phyloP scores from a whole-genome alignment of 352 stramenopile genomes.

The Globisporangium nodosum region DNA sequence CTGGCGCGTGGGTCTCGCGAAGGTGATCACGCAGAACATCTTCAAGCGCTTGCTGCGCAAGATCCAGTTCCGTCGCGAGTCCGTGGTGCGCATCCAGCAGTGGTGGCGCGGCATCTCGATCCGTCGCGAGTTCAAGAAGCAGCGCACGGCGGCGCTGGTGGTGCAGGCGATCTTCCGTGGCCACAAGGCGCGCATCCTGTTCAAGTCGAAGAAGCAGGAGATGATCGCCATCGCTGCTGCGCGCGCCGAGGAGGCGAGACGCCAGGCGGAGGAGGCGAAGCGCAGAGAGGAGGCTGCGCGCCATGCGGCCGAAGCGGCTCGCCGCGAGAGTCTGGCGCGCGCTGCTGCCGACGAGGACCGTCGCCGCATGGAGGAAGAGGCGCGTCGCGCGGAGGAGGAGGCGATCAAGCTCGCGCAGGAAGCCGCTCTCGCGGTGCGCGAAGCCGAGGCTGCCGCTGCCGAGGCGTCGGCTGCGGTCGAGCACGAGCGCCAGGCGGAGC shows the following conservation, averaged over 20 bases:
- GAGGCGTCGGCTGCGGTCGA: conserved; percentile 74
- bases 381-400: conserved; percentile 51
- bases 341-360: conserved; percentile 52
- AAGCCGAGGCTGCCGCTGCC: conserved; percentile 58
- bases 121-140: conserved; percentile 79
- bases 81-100: conserved; percentile 68
- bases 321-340: conserved; percentile 49
- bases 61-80: conserved; percentile 60
- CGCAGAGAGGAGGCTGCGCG: conserved; percentile 70
- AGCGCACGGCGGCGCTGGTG: conserved; percentile 59
- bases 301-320: conserved; percentile 42
- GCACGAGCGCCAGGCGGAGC: conserved; percentile 74
- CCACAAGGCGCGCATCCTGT: conserved; percentile 57
- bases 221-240: conserved; percentile 73
- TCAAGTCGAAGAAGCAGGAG: conserved; percentile 85
- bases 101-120: conserved; percentile 78
- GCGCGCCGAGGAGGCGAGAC: conserved; percentile 62
- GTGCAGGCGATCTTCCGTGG: conserved; percentile 81
- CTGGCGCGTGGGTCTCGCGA: conserved; percentile 63
- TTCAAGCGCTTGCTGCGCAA: conserved; percentile 44
- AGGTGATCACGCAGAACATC: conserved; percentile 56
- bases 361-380: conserved; percentile 70
- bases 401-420: conserved; percentile 51
- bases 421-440: conserved; percentile 48
- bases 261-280: conserved; percentile 80